Evolutionary conservation across 495 filamentous ascomycete genomes (phyloP).

Genomic region (Penicillium desertorum): DNA sequence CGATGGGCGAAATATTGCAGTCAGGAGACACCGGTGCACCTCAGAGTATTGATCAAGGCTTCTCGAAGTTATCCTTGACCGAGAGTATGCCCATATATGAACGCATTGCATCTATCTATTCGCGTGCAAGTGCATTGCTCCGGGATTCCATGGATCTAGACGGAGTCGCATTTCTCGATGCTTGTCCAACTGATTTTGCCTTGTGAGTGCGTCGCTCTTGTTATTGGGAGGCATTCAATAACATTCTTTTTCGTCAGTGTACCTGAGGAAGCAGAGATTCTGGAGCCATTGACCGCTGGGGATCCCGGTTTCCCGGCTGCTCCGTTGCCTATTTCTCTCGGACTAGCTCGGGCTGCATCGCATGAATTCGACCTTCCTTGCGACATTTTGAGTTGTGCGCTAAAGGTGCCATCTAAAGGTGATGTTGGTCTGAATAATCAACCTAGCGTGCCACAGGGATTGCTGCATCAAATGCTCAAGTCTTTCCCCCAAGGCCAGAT

Average conservation of each 20-base stretch:
- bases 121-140: conserved; percentile 39
- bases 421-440: not conserved
- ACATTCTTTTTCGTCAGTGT: conserved; percentile 10
- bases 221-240: not conserved
- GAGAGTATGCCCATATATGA: conserved; percentile 15
- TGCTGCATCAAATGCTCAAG: conserved; percentile 29
- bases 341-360: not conserved
- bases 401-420: conserved; percentile 4
- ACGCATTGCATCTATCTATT: conserved; percentile 32
- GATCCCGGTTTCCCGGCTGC: conserved; percentile 19
- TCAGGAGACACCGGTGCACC: not conserved
- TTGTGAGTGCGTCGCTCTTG: conserved; percentile 14
- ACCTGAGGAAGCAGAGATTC: conserved; percentile 15
- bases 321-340: conserved; percentile 22
- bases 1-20: conserved; percentile 12
- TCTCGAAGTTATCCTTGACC: conserved; percentile 9
- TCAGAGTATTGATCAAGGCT: not conserved
- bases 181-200: conserved; percentile 26
- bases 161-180: conserved; percentile 44
- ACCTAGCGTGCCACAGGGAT: conserved; percentile 16
- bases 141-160: conserved; percentile 44
- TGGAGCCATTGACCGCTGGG: conserved; percentile 29
- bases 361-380: conserved; percentile 10
- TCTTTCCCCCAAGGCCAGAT: conserved; percentile 34
- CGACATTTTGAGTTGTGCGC: conserved; percentile 17